Conservation (phyloP, 2,329 filamentous ascomycete genomes). For the Plenodomus biglobosus region DNA sequence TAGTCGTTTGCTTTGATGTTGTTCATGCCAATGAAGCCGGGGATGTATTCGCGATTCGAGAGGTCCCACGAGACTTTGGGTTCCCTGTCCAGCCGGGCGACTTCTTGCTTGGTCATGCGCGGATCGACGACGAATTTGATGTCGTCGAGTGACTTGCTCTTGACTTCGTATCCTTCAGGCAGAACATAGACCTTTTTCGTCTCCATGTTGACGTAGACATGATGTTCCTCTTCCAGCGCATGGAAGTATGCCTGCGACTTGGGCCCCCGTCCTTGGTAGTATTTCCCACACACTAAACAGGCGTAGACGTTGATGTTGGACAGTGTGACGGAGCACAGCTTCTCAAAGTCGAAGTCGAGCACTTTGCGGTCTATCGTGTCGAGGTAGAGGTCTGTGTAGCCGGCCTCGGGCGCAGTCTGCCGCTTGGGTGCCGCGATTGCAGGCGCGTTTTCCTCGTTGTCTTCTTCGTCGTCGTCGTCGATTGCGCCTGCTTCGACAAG, state of each 20-base stretch:
- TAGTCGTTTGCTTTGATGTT: slow-evolving; percentile 99
- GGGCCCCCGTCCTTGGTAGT: slow-evolving; percentile 89
- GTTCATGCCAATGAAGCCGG: slow-evolving; percentile 98
- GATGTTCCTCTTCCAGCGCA: slow-evolving; percentile 89
- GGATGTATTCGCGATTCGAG: slow-evolving; percentile 79
- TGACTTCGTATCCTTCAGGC: slow-evolving; percentile 95
- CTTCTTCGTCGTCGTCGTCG: slow-evolving; percentile 33
- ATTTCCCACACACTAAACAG: slow-evolving; percentile 95
- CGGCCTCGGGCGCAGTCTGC: slow-evolving; percentile 77
- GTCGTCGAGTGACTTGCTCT: slow-evolving; percentile 90
- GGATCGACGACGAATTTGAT: slow-evolving; percentile 98
- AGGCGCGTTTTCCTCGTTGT: slow-evolving; percentile 46
- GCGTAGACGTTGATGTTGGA: slow-evolving; percentile 99
- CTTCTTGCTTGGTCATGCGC: slow-evolving; percentile 76
- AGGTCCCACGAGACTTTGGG: slow-evolving; percentile 72
- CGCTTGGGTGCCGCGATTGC: slow-evolving; percentile 56
- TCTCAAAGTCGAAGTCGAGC: slow-evolving; percentile 98
- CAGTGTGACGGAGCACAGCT: slow-evolving; percentile 91
- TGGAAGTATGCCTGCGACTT: slow-evolving; percentile 98
- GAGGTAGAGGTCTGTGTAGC: slow-evolving; percentile 94
- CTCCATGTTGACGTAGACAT: slow-evolving; percentile 98
- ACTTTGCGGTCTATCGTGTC: slow-evolving; percentile 93
- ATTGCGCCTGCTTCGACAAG: slow-evolving; percentile 41
- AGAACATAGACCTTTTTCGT: slow-evolving; percentile 88
- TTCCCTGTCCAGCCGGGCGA: slow-evolving; percentile 73